Evolutionary conservation across 2,329 filamentous ascomycete species (phyloP).

Genomic region (Mariannaea sp.): DNA sequence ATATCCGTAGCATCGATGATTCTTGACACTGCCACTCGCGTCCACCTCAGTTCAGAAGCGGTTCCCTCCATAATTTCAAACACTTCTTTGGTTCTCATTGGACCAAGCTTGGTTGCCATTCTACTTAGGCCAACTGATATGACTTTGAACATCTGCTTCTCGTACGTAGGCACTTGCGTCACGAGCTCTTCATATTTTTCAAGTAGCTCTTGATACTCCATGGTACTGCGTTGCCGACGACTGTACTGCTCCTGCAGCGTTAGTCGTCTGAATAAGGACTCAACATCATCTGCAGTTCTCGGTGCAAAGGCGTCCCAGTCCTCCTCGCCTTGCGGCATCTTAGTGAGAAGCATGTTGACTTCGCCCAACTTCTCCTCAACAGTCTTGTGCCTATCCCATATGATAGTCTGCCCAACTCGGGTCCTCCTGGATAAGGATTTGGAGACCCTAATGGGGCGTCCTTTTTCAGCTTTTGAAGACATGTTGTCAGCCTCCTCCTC

Average conservation of each 20-base stretch:
- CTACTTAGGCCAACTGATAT: not conserved
- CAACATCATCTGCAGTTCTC: not conserved
- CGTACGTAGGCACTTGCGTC: not conserved
- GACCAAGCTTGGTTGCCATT: not conserved
- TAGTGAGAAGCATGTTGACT: not conserved
- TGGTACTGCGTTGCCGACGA: not conserved
- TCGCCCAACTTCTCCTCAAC: not conserved
- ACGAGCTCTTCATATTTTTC: not conserved
- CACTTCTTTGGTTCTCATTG: not conserved
- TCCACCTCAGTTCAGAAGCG: not conserved
- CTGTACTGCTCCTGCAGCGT: not conserved
- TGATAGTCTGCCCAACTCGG: not conserved
- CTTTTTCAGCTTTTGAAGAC: not conserved
- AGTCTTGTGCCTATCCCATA: not conserved
- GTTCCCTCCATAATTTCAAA: constrained; percentile 1
- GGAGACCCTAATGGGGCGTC: not conserved
- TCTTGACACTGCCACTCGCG: not conserved
- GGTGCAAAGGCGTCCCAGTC: not conserved
- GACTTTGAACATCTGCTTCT: not conserved
- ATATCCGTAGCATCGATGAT: not conserved
- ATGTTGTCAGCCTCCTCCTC: not conserved
- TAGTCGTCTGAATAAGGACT: not conserved
- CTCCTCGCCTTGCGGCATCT: not conserved
- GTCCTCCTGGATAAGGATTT: not conserved
- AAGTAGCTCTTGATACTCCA: not conserved